Evolutionary conservation across 164 flowering plant genomes (phyloP).

Genomic region (Dillenia turbinata): DNA sequence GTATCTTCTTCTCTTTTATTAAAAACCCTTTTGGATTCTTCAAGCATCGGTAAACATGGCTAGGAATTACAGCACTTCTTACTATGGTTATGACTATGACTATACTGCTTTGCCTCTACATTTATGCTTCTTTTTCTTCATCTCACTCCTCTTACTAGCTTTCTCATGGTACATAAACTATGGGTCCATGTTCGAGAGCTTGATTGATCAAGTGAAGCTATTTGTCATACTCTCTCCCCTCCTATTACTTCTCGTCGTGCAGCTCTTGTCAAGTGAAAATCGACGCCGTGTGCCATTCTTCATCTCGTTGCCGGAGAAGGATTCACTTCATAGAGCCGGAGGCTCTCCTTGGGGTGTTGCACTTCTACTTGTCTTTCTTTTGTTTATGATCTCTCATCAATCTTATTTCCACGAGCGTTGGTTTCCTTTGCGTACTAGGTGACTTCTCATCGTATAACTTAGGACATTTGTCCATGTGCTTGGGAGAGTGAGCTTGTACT

Average conservation of each 20-base stretch:
- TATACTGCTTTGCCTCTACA: slow-evolving; percentile 35
- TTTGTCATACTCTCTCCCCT: slow-evolving; percentile 57
- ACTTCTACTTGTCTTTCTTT: slow-evolving; percentile 52
- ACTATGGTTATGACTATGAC: slow-evolving; percentile 15
- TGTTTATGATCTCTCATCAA: slow-evolving; percentile 83
- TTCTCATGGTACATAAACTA: slow-evolving; percentile 59
- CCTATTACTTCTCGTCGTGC: slow-evolving; percentile 54
- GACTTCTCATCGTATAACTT: neutral
- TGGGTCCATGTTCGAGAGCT: slow-evolving; percentile 35
- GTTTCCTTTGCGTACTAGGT: slow-evolving; percentile 61
- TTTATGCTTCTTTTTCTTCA: slow-evolving; percentile 31
- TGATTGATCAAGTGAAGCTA: slow-evolving; percentile 54
- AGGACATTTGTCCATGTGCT: neutral
- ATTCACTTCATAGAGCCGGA: slow-evolving; percentile 74
- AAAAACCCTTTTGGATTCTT: too few species aligned
- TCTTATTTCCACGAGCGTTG: slow-evolving; percentile 73
- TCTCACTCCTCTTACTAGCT: slow-evolving; percentile 29
- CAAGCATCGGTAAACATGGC: slow-evolving; percentile 16
- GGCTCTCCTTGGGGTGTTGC: slow-evolving; percentile 95
- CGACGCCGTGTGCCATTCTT: slow-evolving; percentile 26
- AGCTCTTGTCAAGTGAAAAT: slow-evolving; percentile 46
- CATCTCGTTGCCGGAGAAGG: slow-evolving; percentile 53
- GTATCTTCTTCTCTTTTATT: too few species aligned
- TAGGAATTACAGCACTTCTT: slow-evolving; percentile 25
- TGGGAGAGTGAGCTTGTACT: neutral